These are phyloP conservation scores for Sextonia rubra DNA, from an alignment of 164 flowering plant genomes.

Conservation along the genomic window DNA sequence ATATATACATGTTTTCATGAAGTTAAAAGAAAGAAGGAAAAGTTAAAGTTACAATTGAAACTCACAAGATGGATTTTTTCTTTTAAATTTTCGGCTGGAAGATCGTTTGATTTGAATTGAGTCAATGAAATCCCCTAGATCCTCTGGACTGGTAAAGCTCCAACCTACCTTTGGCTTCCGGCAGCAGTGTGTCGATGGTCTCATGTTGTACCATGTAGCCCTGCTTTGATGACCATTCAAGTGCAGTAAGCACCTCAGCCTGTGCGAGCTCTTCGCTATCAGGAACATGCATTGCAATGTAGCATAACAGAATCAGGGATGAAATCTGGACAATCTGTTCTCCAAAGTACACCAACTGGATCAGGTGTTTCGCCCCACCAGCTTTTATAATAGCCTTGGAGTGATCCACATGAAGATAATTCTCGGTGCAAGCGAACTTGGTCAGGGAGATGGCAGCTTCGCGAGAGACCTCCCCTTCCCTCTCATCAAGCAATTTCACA, in stretches of 20 bases:
- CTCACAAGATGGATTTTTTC: too few relatives aligned
- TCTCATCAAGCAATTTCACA: constrained; percentile 66
- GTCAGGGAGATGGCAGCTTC: constrained; percentile 64
- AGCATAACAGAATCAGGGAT: constrained; percentile 48
- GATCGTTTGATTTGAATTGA: not conserved
- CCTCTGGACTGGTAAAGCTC: constrained; percentile 75
- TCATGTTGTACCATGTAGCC: constrained; percentile 33
- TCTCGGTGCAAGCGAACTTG: constrained; percentile 63
- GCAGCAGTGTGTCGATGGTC: constrained; percentile 32
- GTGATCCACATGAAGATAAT: constrained; percentile 56
- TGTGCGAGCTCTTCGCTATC: constrained; percentile 65
- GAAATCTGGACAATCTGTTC: constrained; percentile 58
- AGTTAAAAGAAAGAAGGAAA: not conserved
- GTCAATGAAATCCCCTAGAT: constrained; percentile 33
- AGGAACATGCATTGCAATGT: constrained; percentile 59
- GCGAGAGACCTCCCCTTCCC: constrained; percentile 45
- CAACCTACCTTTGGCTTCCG: constrained; percentile 59
- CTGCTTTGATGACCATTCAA: constrained; percentile 77
- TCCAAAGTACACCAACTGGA: constrained; percentile 69
- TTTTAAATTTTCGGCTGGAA: not conserved
- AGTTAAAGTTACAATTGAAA: not conserved
- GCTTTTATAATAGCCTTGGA: constrained; percentile 54
- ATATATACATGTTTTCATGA: not conserved
- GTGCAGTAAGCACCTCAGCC: constrained; percentile 62
- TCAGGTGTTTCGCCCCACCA: constrained; percentile 60